A percentile compares a stretch with the other conserved stretches of the same genome.
Conservation (phyloP, 768 basidiomycete species). For the Termitomyces sp. region DNA sequence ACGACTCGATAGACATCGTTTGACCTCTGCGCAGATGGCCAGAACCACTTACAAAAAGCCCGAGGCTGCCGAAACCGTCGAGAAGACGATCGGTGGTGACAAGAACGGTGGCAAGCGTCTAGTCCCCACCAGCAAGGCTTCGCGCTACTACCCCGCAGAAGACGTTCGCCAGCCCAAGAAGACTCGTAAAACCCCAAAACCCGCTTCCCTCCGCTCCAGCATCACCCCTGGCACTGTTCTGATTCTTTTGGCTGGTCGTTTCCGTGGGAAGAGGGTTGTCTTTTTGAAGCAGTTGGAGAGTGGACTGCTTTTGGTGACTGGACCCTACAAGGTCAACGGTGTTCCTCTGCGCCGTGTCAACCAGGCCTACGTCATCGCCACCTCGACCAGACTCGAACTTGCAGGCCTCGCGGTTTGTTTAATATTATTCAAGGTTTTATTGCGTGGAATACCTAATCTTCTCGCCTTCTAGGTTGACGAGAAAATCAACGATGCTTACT, state of each 20-base stretch:
- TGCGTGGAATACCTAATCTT: not conserved
- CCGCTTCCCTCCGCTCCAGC: constrained; percentile 74
- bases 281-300: constrained; percentile 94
- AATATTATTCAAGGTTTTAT: constrained; percentile 1
- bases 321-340: constrained; percentile 97
- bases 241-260: constrained; percentile 96
- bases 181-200: constrained; percentile 82
- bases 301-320: constrained; percentile 92
- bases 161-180: constrained; percentile 90
- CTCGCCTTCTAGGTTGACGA: constrained; percentile 60
- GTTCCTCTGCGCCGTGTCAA: constrained; percentile 97
- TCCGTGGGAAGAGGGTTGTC: constrained; percentile 97
- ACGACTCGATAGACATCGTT: not conserved
- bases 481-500: constrained; percentile 93
- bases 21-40: constrained; percentile 53
- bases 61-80: constrained; percentile 61
- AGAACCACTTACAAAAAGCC: constrained; percentile 82
- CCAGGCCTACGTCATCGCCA: constrained; percentile 98
- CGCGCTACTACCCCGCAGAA: constrained; percentile 93
- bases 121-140: constrained; percentile 81
- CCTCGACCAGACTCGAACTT: constrained; percentile 90
- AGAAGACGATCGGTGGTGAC: constrained; percentile 82
- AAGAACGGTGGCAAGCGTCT: constrained; percentile 90
- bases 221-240: constrained; percentile 94
- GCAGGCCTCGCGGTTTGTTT: constrained; percentile 64